phyloP scores from a whole-genome alignment of 139 green algal genomes.

The Pleodorina starrii region DNA sequence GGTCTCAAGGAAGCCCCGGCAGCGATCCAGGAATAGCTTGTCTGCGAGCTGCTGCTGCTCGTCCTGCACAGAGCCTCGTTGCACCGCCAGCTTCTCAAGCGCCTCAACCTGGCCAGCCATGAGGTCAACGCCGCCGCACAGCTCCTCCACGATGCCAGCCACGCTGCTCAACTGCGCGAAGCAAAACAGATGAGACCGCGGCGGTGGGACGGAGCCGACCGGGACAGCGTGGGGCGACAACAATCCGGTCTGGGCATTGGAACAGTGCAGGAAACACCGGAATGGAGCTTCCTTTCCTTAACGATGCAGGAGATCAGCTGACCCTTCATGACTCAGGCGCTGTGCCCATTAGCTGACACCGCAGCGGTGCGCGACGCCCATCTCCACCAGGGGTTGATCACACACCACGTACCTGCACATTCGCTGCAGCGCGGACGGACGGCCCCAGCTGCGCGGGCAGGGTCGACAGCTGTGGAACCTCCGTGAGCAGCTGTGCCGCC shows the following conservation, averaged over 20 bases:
- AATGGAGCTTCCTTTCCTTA: too few relatives aligned
- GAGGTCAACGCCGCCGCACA: constrained; percentile 54
- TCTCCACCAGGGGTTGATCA: too few relatives aligned
- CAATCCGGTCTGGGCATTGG: too few relatives aligned
- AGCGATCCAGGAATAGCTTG: constrained; percentile 30
- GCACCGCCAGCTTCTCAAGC: background rate
- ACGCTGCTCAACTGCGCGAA: constrained; percentile 65
- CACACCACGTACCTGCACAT: constrained; percentile 71
- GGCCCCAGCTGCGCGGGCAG: constrained; percentile 63
- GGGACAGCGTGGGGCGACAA: too few relatives aligned
- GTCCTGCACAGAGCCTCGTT: background rate
- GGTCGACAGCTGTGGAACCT: constrained; percentile 35
- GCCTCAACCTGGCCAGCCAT: constrained; percentile 50
- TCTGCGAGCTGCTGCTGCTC: background rate
- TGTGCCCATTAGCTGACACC: too few relatives aligned
- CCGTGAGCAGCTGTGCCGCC: constrained; percentile 56
- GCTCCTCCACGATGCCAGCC: constrained; percentile 66
- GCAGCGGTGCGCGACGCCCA: too few relatives aligned
- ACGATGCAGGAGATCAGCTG: too few relatives aligned
- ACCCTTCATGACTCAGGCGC: too few relatives aligned
- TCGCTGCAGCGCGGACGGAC: constrained; percentile 65
- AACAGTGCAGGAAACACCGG: too few relatives aligned
- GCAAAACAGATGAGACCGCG: too few relatives aligned
- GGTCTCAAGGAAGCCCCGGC: background rate
- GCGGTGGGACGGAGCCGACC: too few relatives aligned